phyloP scores from a whole-genome alignment of 164 flowering plant genomes.

The Aristolochia contorta region DNA sequence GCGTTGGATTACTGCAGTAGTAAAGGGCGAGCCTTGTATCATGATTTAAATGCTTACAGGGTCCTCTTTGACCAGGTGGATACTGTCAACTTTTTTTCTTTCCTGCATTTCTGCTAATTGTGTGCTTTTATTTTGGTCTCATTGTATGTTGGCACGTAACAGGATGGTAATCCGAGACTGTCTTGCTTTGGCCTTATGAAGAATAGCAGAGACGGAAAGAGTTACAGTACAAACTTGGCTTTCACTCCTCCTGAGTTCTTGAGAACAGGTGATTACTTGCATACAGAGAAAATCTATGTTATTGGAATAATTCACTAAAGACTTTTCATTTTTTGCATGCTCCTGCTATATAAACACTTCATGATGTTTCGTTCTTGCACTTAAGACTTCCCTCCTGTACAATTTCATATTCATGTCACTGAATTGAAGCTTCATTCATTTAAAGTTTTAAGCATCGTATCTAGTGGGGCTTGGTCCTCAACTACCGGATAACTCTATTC shows the following conservation, averaged over 20 bases:
- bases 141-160: conserved; percentile 12
- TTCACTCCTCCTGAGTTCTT: conserved; percentile 55
- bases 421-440: too few species aligned
- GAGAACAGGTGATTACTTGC: conserved; percentile 35
- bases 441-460: too few species aligned
- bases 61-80: conserved; percentile 45
- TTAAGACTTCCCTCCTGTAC: too few species aligned
- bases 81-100: not conserved
- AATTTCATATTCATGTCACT: too few species aligned
- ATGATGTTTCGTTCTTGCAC: too few species aligned
- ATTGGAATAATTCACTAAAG: too few species aligned
- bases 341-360: too few species aligned
- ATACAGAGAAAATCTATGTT: not conserved
- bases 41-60: conserved; percentile 90
- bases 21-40: conserved; percentile 81
- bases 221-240: conserved; percentile 58
- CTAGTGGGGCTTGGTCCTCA: too few species aligned
- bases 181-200: conserved; percentile 65
- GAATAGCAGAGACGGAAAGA: conserved; percentile 54
- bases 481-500: too few species aligned
- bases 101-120: not conserved
- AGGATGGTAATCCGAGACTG: conserved; percentile 61
- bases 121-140: conserved; percentile 7
- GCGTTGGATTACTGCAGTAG: conserved; percentile 83
- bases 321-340: too few species aligned